phyloP scores from a whole-genome alignment of 2,329 filamentous ascomycete genomes.

The Penicillium sp. region DNA sequence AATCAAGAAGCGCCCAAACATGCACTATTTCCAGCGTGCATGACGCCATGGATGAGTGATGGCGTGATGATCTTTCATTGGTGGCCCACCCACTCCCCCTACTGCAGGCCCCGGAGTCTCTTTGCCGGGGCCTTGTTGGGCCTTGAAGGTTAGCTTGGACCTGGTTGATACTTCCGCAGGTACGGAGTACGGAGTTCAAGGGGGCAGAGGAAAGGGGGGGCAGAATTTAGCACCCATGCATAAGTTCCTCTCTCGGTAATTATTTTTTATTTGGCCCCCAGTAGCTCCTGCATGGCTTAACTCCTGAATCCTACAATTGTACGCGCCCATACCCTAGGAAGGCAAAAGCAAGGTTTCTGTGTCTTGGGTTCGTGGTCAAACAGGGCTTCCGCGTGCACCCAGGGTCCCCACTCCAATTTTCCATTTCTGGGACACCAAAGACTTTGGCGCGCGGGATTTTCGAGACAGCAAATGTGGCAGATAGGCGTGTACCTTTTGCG shows the following conservation, averaged over 20 bases:
- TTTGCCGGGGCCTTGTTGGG: conserved; percentile 6
- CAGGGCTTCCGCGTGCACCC: background rate
- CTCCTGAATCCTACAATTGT: background rate
- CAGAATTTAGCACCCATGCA: background rate
- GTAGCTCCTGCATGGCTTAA: background rate
- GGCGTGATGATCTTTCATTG: conserved; percentile 28
- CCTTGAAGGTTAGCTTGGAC: background rate
- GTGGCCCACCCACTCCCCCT: conserved; percentile 8
- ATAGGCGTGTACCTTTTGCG: conserved; percentile 7
- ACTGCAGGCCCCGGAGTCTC: conserved; percentile 22
- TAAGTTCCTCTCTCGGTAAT: background rate
- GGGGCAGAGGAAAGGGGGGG: background rate
- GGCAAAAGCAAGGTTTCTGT: background rate
- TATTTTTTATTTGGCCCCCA: background rate
- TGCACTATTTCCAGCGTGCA: conserved; percentile 34
- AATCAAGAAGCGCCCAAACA: conserved; percentile 20
- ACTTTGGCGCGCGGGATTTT: conserved; percentile 20
- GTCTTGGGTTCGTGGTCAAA: background rate
- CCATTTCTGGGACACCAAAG: background rate
- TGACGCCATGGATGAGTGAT: conserved; percentile 32
- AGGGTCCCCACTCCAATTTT: background rate
- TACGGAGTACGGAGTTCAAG: conserved; percentile 1
- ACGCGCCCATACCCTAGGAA: background rate
- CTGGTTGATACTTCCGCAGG: conserved; percentile 4
- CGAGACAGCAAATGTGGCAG: conserved; percentile 15